Percentiles rank a stretch among this genome's conserved stretches.
Evolutionary conservation across 108 stramenopile genomes (phyloP).

Genomic region (Nitzschia sp.): DNA sequence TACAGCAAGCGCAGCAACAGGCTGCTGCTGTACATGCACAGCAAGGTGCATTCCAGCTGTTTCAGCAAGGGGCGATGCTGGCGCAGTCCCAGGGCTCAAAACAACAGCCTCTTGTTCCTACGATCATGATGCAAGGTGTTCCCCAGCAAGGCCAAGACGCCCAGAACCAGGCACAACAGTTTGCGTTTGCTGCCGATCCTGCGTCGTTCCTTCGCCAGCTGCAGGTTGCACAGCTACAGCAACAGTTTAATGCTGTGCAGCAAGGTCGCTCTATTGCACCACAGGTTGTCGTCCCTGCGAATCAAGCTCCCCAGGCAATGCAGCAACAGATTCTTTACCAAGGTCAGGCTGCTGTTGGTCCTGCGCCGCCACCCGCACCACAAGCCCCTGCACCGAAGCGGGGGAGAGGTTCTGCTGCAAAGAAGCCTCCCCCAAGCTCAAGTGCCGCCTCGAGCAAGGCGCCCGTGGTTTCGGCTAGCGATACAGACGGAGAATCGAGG

Average conservation of each 20-base stretch:
- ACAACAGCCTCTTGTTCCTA: conserved; percentile 15
- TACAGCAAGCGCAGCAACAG: conserved; percentile 14
- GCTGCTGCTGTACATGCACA: conserved; percentile 18
- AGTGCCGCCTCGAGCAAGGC: conserved; percentile 14
- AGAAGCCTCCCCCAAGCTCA: conserved; percentile 11
- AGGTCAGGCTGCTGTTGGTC: conserved; percentile 23
- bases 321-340: conserved; percentile 34
- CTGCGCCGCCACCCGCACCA: not conserved
- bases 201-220: conserved; percentile 44
- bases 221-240: conserved; percentile 41
- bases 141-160: conserved; percentile 18
- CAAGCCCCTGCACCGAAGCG: conserved; percentile 2
- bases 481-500: conserved; percentile 69
- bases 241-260: conserved; percentile 41
- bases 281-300: conserved; percentile 16
- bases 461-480: conserved; percentile 71
- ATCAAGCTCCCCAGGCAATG: conserved; percentile 5
- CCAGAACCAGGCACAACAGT: conserved; percentile 21
- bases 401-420: not conserved
- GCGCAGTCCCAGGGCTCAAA: conserved; percentile 22
- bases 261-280: conserved; percentile 15
- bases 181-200: conserved; percentile 32
- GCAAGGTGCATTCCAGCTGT: conserved; percentile 23
- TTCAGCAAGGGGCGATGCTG: conserved; percentile 28
- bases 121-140: conserved; percentile 17